Evolutionary conservation across 768 basidiomycete species (phyloP).

Genomic region (Lactarius akahatsu): DNA sequence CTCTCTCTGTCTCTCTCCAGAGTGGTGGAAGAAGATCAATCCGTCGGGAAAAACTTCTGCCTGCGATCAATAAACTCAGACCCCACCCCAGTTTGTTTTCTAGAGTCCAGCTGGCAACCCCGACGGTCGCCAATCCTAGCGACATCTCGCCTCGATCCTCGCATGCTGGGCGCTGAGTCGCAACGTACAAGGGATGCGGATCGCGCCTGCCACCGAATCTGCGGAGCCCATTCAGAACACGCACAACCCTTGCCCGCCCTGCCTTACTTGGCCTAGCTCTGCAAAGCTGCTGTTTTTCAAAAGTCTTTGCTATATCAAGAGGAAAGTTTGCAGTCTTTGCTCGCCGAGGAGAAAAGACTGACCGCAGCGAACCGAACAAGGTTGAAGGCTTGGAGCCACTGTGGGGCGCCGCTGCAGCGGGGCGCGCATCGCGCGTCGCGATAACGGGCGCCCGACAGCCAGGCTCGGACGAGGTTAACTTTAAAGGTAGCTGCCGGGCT

Average conservation of each 20-base stretch:
- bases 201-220: constrained; percentile 1
- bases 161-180: neutral
- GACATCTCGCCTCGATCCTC: constrained; percentile 1
- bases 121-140: neutral
- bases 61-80: neutral
- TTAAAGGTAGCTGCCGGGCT: constrained; percentile 20
- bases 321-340: neutral
- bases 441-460: constrained; percentile 13
- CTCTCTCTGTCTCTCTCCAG: neutral
- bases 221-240: neutral
- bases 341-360: neutral
- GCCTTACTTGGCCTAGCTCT: neutral
- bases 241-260: neutral
- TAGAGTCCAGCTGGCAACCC: neutral
- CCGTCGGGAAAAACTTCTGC: neutral
- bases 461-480: constrained; percentile 25
- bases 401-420: too few relatives aligned
- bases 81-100: neutral
- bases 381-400: neutral
- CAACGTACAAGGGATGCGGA: neutral
- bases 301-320: neutral
- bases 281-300: neutral
- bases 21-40: neutral
- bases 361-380: neutral
- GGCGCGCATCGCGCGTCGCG: neutral